These are phyloP conservation scores for Corchorus capsularis DNA, from an alignment of 345 rosid species.

Conservation along the genomic window DNA sequence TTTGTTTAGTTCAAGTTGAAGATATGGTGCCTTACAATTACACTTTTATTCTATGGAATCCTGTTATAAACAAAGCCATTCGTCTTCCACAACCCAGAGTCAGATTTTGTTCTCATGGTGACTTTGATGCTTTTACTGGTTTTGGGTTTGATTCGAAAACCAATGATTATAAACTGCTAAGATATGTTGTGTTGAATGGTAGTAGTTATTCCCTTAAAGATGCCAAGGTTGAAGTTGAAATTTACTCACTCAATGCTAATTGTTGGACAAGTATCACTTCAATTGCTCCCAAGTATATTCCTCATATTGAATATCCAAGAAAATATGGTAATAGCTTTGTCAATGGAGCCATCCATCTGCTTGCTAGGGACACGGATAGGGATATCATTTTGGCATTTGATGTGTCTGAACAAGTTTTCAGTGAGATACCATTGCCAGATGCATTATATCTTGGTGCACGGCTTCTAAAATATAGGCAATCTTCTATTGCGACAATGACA, in stretches of 20 bases:
- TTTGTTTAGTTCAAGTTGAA: neutral
- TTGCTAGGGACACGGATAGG: neutral
- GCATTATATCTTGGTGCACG: neutral
- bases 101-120: neutral
- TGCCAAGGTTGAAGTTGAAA: neutral
- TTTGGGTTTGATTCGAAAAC: conserved; percentile 1
- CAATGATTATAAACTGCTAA: neutral
- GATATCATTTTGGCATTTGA: neutral
- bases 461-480: neutral
- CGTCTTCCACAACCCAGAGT: neutral
- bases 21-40: neutral
- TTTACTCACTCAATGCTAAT: neutral
- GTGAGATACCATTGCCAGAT: neutral
- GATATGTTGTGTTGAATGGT: neutral
- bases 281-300: neutral
- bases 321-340: neutral
- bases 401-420: neutral
- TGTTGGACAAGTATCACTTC: neutral
- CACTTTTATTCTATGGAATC: neutral
- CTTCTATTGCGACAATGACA: neutral
- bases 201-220: no score
- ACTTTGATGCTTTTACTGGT: neutral
- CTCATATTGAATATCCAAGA: neutral
- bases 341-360: neutral
- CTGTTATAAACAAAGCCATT: neutral